A percentile compares a stretch with the other conserved stretches of the same genome.
phyloP scores from a whole-genome alignment of 2,329 filamentous ascomycete species.

The Epichloe sibirici region DNA sequence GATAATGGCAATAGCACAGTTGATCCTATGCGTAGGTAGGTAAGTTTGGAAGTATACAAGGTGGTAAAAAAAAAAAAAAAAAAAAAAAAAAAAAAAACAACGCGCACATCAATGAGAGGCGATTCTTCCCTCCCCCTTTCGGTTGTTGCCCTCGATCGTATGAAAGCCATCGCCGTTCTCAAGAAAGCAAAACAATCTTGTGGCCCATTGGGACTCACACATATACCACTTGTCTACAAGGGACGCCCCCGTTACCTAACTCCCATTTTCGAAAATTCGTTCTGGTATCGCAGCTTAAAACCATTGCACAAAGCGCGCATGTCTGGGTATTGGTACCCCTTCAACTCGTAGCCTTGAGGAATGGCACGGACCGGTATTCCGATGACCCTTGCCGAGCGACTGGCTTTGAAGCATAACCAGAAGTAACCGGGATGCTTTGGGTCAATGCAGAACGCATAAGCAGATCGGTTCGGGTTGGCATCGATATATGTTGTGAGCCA shows the following conservation, averaged over 20 bases:
- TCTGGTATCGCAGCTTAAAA: slow-evolving; percentile 73
- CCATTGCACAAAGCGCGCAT: slow-evolving; percentile 94
- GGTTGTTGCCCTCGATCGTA: too few relatives aligned
- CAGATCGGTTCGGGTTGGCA: slow-evolving; percentile 85
- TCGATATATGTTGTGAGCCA: slow-evolving; percentile 95
- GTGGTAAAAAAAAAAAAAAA: too few relatives aligned
- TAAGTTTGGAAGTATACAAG: too few relatives aligned
- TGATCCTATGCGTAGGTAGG: too few relatives aligned
- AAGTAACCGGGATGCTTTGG: slow-evolving; percentile 89
- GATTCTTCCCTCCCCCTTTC: too few relatives aligned
- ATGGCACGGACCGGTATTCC: slow-evolving; percentile 83
- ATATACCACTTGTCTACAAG: neutral
- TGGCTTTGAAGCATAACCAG: slow-evolving; percentile 91
- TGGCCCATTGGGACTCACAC: too few relatives aligned
- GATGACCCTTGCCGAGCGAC: slow-evolving; percentile 57
- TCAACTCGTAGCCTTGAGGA: slow-evolving; percentile 84
- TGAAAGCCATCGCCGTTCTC: too few relatives aligned
- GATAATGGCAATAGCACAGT: too few relatives aligned
- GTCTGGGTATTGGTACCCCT: slow-evolving; percentile 81
- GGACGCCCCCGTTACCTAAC: slow-evolving; percentile 12
- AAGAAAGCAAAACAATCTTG: too few relatives aligned
- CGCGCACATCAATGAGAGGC: too few relatives aligned
- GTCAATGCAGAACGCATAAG: slow-evolving; percentile 94
- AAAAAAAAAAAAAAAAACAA: too few relatives aligned
- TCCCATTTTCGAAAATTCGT: slow-evolving; percentile 51